Evolutionary conservation across 2,329 filamentous ascomycete genomes (phyloP).

Genomic region (Blumeria graminis): DNA sequence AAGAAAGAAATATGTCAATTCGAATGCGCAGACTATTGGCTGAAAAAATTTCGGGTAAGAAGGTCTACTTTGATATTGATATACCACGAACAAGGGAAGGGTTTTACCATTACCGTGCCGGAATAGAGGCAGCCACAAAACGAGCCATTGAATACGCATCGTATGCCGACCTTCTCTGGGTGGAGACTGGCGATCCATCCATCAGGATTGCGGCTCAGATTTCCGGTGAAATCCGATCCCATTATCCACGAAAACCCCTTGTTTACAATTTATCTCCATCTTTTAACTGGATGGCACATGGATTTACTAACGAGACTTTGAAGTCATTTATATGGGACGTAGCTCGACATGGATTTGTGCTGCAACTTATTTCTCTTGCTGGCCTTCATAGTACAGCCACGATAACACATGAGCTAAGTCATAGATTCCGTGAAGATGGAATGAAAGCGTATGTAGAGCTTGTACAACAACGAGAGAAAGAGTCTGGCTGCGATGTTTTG

Average conservation of each 20-base stretch:
- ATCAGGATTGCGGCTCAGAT: slow-evolving; percentile 56
- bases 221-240: slow-evolving; percentile 46
- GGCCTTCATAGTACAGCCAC: slow-evolving; percentile 41
- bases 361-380: slow-evolving; percentile 43
- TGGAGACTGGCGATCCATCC: slow-evolving; percentile 78
- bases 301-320: slow-evolving; percentile 60
- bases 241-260: slow-evolving; percentile 57
- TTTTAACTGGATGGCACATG: slow-evolving; percentile 97
- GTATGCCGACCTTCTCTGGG: slow-evolving; percentile 87
- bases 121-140: slow-evolving; percentile 72
- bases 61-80: slow-evolving; percentile 73
- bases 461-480: slow-evolving; percentile 75
- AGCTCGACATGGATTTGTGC: slow-evolving; percentile 58
- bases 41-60: slow-evolving; percentile 35
- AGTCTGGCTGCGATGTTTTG: slow-evolving; percentile 25
- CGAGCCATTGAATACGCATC: slow-evolving; percentile 77
- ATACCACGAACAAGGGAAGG: slow-evolving; percentile 82
- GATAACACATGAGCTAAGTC: slow-evolving; percentile 49
- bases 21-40: slow-evolving; percentile 53
- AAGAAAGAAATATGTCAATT: slow-evolving; percentile 53
- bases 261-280: slow-evolving; percentile 93
- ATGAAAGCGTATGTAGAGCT: slow-evolving; percentile 97
- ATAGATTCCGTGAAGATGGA: slow-evolving; percentile 65
- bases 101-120: slow-evolving; percentile 73
- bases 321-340: slow-evolving; percentile 94